Evolutionary conservation across 192 early-diverging fungal species (phyloP), one percentile per base, ranked within the genome.

Genomic region (Mortierella antarctica): DNA sequence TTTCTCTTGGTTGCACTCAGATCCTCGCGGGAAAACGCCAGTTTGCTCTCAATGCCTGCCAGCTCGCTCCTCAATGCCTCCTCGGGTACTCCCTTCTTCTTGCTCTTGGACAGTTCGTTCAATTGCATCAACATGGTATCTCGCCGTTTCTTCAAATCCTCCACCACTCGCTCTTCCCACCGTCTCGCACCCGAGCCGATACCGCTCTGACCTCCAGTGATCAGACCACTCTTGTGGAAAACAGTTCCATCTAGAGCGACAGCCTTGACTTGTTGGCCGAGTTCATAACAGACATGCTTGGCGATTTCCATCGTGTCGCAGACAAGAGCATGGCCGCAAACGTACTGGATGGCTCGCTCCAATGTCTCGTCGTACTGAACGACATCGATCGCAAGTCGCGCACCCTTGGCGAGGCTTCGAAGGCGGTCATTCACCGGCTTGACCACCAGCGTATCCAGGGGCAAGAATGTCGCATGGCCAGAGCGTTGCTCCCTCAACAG

Each of bases 201-300:
- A 2, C 89, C 69, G 65, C 83, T 84, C 46, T 87, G 80, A 6
- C 93, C 93, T 68, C 94, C 98, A 5, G 97, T 99, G 54, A 99
- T 99, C 75, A 98, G 84, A 41, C 98, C 98, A 59, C 91, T 96
- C 70, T 95, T 96, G 83, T 99, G 97, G 73, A 99, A 95, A 21
- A 99, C 88, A 1, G 92, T 93, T 41, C 97, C 97, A 73, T 99
- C 97, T 73, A 99, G 85, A 2, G 95, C 92, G 6, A 99, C 96
- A 49, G 94, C 92, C 89, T 98, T 96, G 62, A 97, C 93, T 57
- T 96, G 91, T 40, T 95, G 88, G 42, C 86, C 87, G 48, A 86
- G 84, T 23, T 97, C 92, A 81, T 95, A 99, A 65, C 93, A 94
- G 39, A 98, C 88, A 21, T 95, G 73, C 71, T 91, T 92, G 14